These are phyloP conservation scores for Blastomyces percursus DNA, from an alignment of 2,329 filamentous ascomycete genomes.

Conservation along the genomic window DNA sequence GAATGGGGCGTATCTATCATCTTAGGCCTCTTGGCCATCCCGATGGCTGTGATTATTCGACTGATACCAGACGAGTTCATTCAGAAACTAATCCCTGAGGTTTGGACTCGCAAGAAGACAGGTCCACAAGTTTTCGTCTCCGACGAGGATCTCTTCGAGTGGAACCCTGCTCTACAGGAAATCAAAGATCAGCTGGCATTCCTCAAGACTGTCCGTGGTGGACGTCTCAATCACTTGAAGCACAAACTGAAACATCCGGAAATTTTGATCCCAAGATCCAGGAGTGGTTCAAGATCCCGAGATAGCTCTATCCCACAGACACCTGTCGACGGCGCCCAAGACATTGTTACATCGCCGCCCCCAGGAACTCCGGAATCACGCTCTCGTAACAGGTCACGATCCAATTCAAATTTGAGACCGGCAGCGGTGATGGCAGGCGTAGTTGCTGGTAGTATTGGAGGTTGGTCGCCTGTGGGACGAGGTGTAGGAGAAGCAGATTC, in stretches of 20 bases:
- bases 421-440: constrained; percentile 56
- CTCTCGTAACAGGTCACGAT: constrained; percentile 44
- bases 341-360: constrained; percentile 17
- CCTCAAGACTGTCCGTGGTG: constrained; percentile 53
- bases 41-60: constrained; percentile 50
- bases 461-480: constrained; percentile 52
- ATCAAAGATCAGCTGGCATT: constrained; percentile 54
- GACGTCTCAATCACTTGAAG: constrained; percentile 48
- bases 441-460: constrained; percentile 54
- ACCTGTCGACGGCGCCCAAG: constrained; percentile 31
- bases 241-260: constrained; percentile 51
- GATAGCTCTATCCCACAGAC: constrained; percentile 43
- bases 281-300: constrained; percentile 30
- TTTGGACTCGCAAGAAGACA: constrained; percentile 28
- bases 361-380: constrained; percentile 46
- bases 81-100: constrained; percentile 31
- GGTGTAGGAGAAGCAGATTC: constrained; percentile 26
- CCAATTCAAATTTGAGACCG: constrained; percentile 48
- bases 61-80: constrained; percentile 50
- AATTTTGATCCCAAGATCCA: constrained; percentile 34
- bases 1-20: constrained; percentile 63
- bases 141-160: constrained; percentile 41
- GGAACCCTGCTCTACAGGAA: constrained; percentile 52
- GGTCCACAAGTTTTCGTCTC: constrained; percentile 35
- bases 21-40: constrained; percentile 56